Percentiles rank a stretch among this genome's conserved stretches.
Conservation (phyloP, 1,284 basidiomycete genomes). For the Puccinia novopanici region DNA sequence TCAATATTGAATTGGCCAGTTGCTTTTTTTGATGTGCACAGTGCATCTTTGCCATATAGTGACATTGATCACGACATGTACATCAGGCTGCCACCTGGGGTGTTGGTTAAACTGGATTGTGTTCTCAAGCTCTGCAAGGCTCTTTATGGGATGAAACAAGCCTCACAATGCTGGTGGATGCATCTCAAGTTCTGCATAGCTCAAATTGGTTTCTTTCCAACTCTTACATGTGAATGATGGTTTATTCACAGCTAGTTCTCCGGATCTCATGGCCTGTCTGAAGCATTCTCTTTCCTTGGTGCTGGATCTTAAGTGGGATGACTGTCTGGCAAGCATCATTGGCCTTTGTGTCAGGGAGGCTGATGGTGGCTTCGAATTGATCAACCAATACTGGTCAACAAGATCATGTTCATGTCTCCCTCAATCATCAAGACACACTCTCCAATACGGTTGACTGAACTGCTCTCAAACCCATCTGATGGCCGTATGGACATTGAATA, state of each 20-base stretch:
- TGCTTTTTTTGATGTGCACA: slow-evolving; percentile 6
- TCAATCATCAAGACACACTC: background rate
- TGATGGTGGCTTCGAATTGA: background rate
- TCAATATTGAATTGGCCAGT: background rate
- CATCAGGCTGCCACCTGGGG: background rate
- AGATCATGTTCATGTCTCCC: background rate
- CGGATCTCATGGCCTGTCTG: background rate
- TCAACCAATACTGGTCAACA: background rate
- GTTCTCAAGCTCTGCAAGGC: slow-evolving; percentile 16
- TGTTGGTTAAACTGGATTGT: background rate
- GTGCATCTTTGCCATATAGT: background rate
- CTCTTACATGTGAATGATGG: slow-evolving; percentile 26
- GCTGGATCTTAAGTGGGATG: slow-evolving; percentile 22
- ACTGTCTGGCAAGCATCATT: background rate
- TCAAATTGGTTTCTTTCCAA: background rate
- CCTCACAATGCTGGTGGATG: slow-evolving; percentile 22
- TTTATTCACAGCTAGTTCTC: background rate
- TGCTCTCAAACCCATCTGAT: background rate
- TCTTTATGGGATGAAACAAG: slow-evolving; percentile 27
- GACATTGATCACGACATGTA: background rate
- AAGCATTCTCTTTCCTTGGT: background rate
- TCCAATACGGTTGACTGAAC: background rate
- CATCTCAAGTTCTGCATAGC: background rate
- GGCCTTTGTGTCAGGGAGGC: background rate
- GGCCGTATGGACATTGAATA: too few relatives aligned